phyloP scores from a whole-genome alignment of 2,329 filamentous ascomycete genomes.

The Hypoxylon rubiginosum region DNA sequence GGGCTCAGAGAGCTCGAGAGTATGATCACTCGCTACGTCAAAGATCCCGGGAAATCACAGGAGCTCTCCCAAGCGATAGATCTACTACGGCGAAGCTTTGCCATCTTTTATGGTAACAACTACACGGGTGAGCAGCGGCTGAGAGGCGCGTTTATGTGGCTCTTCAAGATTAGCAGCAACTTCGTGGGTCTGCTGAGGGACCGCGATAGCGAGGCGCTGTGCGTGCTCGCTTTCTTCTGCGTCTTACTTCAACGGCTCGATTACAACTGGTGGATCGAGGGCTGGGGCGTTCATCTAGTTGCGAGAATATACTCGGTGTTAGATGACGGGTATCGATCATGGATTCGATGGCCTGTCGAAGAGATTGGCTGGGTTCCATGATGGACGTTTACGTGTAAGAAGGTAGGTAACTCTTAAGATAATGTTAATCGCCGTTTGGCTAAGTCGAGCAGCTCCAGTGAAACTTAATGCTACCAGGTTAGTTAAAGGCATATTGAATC shows the following conservation, averaged over 20 bases:
- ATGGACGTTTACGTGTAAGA: background rate
- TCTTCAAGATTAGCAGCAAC: slow-evolving; percentile 41
- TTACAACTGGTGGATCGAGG: slow-evolving; percentile 49
- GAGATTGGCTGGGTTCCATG: slow-evolving; percentile 49
- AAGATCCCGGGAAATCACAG: slow-evolving; percentile 31
- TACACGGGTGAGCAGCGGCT: slow-evolving; percentile 41
- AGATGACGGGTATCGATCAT: slow-evolving; percentile 46
- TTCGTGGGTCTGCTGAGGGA: slow-evolving; percentile 43
- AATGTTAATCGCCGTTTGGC: too few relatives aligned
- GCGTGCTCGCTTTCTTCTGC: slow-evolving; percentile 48
- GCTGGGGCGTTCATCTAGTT: slow-evolving; percentile 49
- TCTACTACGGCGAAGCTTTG: slow-evolving; percentile 41
- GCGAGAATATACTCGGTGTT: slow-evolving; percentile 48
- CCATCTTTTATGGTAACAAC: slow-evolving; percentile 29
- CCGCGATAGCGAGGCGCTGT: slow-evolving; percentile 44
- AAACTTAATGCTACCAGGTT: too few relatives aligned
- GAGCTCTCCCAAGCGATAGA: slow-evolving; percentile 35
- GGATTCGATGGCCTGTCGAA: slow-evolving; percentile 51
- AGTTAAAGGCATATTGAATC: too few relatives aligned
- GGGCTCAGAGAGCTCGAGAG: slow-evolving; percentile 43
- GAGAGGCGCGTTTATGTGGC: slow-evolving; percentile 43
- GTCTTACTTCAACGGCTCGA: slow-evolving; percentile 50
- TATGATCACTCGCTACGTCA: slow-evolving; percentile 31
- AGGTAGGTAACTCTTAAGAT: too few relatives aligned
- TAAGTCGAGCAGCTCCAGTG: too few relatives aligned